Percentiles rank a stretch among this genome's conserved stretches.
Evolutionary conservation across 345 rosid genomes (phyloP).

Genomic region (Eucalyptus brandiana): DNA sequence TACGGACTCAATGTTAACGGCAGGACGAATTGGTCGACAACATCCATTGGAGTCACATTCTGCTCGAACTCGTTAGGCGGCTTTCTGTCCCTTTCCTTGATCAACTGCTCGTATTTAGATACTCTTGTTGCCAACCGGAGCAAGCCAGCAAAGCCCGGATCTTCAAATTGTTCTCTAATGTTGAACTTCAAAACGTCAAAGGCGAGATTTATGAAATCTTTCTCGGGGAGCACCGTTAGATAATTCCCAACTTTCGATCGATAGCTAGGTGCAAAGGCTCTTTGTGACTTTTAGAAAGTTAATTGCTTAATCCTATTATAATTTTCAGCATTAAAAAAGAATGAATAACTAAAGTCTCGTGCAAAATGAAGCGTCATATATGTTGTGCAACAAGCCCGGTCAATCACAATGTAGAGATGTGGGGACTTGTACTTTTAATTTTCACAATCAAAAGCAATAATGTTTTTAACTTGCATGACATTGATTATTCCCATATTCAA

Average conservation of each 20-base stretch:
- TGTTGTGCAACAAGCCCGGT: too few species aligned
- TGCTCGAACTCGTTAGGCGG: background rate
- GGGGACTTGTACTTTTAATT: too few species aligned
- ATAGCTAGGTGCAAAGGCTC: background rate
- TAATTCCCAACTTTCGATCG: too few species aligned
- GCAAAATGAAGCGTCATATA: too few species aligned
- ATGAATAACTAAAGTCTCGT: too few species aligned
- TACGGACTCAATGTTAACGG: background rate
- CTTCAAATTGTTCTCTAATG: background rate
- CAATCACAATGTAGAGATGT: too few species aligned
- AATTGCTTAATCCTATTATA: background rate
- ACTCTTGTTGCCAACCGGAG: background rate
- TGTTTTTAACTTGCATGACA: background rate
- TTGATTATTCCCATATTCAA: background rate
- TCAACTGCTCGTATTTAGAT: background rate
- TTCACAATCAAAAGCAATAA: too few species aligned
- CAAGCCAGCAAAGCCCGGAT: background rate
- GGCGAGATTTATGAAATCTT: background rate
- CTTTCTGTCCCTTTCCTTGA: background rate
- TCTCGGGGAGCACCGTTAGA: background rate
- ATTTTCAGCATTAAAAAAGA: background rate
- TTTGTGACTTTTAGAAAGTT: background rate
- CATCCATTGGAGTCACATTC: background rate
- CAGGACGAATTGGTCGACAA: background rate
- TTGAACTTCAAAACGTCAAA: background rate